Base-by-base conservation (phyloP, 2,329 filamentous ascomycete species). In the Teratosphaeria destructans region DNA sequence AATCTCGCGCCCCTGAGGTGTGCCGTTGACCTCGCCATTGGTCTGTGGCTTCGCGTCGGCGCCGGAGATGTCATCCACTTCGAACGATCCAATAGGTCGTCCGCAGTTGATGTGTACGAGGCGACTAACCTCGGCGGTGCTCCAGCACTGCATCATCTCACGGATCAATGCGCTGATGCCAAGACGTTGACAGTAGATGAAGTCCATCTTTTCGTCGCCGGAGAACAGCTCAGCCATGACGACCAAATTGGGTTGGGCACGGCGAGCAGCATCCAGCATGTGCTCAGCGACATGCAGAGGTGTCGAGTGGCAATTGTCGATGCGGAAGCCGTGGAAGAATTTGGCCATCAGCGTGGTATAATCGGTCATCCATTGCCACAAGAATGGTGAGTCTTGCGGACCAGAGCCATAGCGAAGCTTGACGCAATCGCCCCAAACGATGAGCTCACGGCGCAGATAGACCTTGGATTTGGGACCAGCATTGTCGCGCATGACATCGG, bases 111-210 rank as follows among this genome's bases (percentile, higher is more conserved):
- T 87, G 75, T 99, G 95, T 11, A 99, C 92, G 37, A 99, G 81
- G 54, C 92, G 82, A 74, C 92, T 96, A 63, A 99, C 80, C 74
- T 99, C 95, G 11, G 84, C 89, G 1, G 94, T 96, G 71, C 88
- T 93, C 93, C 93, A 97, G 35, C 92, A 89, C 73, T 99, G 94
- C 95, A 99, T 99, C 11, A 93, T 93, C 75, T 99, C 94, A 61
- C 94, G 86, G 65, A 99, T 96, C 56, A 99, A 81, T 6, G 90
- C 90, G 72, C 89, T 95, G 59, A 99, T 81, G 5, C 94, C 94
- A 2, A 99, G 83, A 27, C 90, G 85, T 76, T 95, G 95, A 65
- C 96, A 92, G 71, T 97, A 99, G 58, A 95, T 82, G 70, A 95
- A 97, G 71, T 99, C 94, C 79, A 90, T 96, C 70, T 95, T 88